Percentiles rank a stretch among this genome's conserved stretches.
Conservation (phyloP, 306 rosid genomes). For the barrel medic (Medicago truncatula) region MtrunA17r5.0-ANR NC_053042.1:12892501-12893000, state of each 20-base stretch:
- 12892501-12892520: too few species aligned
- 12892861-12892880: background rate
- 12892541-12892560: too few species aligned
- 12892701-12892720: background rate
- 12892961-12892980: background rate
- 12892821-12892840: background rate
- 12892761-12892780: background rate
- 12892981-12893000: background rate
- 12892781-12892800: background rate
- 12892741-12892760: background rate
- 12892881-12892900: background rate
- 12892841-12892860: background rate
- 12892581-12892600: background rate
- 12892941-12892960: too few species aligned
- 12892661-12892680: background rate
- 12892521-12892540: too few species aligned
- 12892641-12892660: background rate
- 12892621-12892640: background rate
- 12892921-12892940: too few species aligned
- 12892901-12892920: too few species aligned
- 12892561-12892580: background rate
- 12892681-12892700: background rate
- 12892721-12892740: background rate
- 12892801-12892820: background rate
- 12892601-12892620: background rate